These are phyloP conservation scores for Anisodus acutangulus DNA, from an alignment of 257 asterid genomes.

Conservation along the genomic window DNA sequence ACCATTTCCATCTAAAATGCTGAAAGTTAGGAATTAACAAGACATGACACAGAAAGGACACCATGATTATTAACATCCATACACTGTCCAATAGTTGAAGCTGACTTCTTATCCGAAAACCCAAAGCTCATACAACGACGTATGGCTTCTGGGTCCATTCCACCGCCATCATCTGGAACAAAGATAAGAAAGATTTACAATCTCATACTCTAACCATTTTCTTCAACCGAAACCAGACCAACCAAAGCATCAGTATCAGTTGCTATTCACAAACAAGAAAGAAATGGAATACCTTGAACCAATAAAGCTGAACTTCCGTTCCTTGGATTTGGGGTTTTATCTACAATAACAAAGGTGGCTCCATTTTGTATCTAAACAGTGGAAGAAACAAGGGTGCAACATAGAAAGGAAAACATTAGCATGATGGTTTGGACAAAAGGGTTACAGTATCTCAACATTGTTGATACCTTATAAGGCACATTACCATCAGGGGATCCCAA, in stretches of 20 bases:
- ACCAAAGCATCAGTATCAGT: background rate
- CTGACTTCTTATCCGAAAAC: constrained; percentile 80
- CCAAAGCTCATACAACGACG: constrained; percentile 90
- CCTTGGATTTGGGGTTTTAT: constrained; percentile 73
- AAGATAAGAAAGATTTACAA: constrained; percentile 36
- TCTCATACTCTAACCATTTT: constrained; percentile 27
- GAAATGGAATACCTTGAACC: constrained; percentile 67
- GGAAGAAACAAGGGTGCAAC: constrained; percentile 39
- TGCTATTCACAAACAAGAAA: constrained; percentile 20
- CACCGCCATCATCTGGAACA: constrained; percentile 86
- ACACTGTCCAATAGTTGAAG: constrained; percentile 82
- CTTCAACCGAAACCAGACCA: constrained; percentile 27
- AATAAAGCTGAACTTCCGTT: constrained; percentile 73
- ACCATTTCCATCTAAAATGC: constrained; percentile 93
- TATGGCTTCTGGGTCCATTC: constrained; percentile 89
- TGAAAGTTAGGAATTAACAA: constrained; percentile 36
- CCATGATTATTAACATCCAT: constrained; percentile 33
- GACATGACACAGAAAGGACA: background rate
- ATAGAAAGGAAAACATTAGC: constrained; percentile 37
- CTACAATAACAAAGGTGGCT: constrained; percentile 69
- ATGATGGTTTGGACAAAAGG: background rate
- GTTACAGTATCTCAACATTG: constrained; percentile 22
- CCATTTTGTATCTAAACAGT: constrained; percentile 73
- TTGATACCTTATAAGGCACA: constrained; percentile 8
- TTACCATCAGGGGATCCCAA: background rate